Percentiles rank a stretch among this genome's conserved stretches.
Evolutionary conservation across 2,329 filamentous ascomycete species (phyloP).

Genomic region (Xylaria polymorpha): DNA sequence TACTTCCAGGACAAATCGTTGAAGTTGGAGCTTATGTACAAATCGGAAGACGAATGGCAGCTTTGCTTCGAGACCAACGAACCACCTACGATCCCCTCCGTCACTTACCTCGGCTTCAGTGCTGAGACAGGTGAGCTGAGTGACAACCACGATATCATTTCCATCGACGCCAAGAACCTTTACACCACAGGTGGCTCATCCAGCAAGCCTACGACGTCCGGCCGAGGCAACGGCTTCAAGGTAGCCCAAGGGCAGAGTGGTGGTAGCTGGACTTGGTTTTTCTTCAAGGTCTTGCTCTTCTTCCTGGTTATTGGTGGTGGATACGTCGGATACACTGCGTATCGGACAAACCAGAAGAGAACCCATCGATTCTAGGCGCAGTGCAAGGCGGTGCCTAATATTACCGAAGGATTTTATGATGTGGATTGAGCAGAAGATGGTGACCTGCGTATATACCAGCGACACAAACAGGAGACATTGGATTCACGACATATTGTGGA

Average conservation of each 20-base stretch:
- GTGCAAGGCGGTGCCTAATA: slow-evolving; percentile 11
- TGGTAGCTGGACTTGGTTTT: slow-evolving; percentile 69
- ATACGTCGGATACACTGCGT: slow-evolving; percentile 89
- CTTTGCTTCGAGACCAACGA: slow-evolving; percentile 83
- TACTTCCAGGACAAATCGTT: slow-evolving; percentile 97
- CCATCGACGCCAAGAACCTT: slow-evolving; percentile 85
- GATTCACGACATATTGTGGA: slow-evolving; percentile 35
- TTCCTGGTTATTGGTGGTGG: slow-evolving; percentile 74
- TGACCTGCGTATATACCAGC: slow-evolving; percentile 44
- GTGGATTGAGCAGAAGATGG: slow-evolving; percentile 23
- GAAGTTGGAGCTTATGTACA: slow-evolving; percentile 93
- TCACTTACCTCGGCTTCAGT: slow-evolving; percentile 80
- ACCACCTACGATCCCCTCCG: slow-evolving; percentile 80
- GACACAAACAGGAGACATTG: slow-evolving; percentile 36
- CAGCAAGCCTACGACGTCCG: slow-evolving; percentile 53
- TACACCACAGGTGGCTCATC: slow-evolving; percentile 72
- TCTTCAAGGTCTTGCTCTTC: slow-evolving; percentile 87
- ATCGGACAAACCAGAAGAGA: slow-evolving; percentile 73
- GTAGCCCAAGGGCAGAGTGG: slow-evolving; percentile 54
- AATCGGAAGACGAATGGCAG: slow-evolving; percentile 87
- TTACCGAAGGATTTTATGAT: slow-evolving; percentile 14
- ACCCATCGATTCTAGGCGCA: slow-evolving; percentile 65
- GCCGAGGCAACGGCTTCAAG: slow-evolving; percentile 50
- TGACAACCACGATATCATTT: slow-evolving; percentile 98
- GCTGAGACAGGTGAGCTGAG: slow-evolving; percentile 95